Evolutionary conservation across 495 filamentous ascomycete genomes (phyloP).

Genomic region (Penicillium maclennaniae): DNA sequence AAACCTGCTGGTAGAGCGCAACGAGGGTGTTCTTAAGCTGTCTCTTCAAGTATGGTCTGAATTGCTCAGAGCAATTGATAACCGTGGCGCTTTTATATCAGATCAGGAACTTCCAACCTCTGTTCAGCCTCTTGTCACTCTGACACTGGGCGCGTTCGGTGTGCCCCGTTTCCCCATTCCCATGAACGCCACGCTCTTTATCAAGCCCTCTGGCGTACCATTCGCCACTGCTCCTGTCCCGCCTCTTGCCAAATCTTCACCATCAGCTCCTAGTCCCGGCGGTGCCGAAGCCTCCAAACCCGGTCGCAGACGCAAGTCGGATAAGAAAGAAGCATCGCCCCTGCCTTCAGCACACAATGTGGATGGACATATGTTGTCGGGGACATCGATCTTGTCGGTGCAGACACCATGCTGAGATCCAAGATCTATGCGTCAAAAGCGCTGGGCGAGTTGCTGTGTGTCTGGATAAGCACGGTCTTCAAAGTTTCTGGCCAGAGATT

Average conservation of each 20-base stretch:
- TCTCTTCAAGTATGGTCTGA: conserved; percentile 87
- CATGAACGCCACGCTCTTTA: conserved; percentile 84
- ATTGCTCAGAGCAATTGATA: conserved; percentile 63
- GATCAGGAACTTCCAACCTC: conserved; percentile 60
- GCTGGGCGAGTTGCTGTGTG: conserved; percentile 55
- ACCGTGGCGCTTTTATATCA: conserved; percentile 54
- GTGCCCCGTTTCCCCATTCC: conserved; percentile 83
- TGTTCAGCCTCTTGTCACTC: conserved; percentile 68
- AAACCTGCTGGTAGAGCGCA: conserved; percentile 89
- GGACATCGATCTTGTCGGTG: conserved; percentile 92
- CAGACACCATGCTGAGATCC: conserved; percentile 81
- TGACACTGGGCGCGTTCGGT: conserved; percentile 86
- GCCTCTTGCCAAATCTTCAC: conserved; percentile 56
- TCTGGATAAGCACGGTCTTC: conserved; percentile 43
- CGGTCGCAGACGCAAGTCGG: conserved; percentile 77
- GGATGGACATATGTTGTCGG: conserved; percentile 95
- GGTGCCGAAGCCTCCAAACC: conserved; percentile 26
- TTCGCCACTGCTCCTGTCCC: conserved; percentile 56
- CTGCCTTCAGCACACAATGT: conserved; percentile 77
- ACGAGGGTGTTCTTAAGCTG: conserved; percentile 69
- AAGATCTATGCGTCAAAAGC: conserved; percentile 82
- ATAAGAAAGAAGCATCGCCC: conserved; percentile 71
- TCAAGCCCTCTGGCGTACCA: conserved; percentile 87
- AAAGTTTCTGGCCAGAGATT: conserved; percentile 47
- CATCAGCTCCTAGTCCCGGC: conserved; percentile 28